phyloP scores from a whole-genome alignment of 2,329 filamentous ascomycete species.

The Neurospora crassa region DNA sequence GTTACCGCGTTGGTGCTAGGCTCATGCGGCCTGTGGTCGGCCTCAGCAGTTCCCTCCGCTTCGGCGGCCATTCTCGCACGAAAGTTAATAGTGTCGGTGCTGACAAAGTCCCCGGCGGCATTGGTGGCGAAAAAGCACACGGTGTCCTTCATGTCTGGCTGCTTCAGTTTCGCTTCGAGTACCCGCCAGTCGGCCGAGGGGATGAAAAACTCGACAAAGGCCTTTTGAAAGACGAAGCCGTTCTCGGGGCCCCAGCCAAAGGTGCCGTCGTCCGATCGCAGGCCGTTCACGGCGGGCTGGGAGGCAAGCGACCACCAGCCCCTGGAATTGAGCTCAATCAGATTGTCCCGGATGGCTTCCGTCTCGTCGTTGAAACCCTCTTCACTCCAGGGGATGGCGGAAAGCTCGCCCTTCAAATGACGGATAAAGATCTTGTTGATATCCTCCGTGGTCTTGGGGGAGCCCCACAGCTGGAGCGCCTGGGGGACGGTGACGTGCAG shows the following conservation, averaged over 20 bases:
- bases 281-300: constrained; percentile 85
- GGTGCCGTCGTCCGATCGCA: constrained; percentile 63
- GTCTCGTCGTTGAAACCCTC: constrained; percentile 80
- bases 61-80: not conserved
- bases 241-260: constrained; percentile 92
- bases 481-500: constrained; percentile 82
- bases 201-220: constrained; percentile 95
- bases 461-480: constrained; percentile 77
- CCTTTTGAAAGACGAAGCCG: constrained; percentile 96
- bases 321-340: constrained; percentile 65
- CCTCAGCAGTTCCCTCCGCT: constrained; percentile 15
- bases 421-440: constrained; percentile 72
- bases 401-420: constrained; percentile 70
- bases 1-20: constrained; percentile 83
- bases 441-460: constrained; percentile 59
- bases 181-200: constrained; percentile 60
- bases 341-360: constrained; percentile 63
- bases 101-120: constrained; percentile 64
- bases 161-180: constrained; percentile 53
- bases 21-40: constrained; percentile 17
- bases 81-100: constrained; percentile 42
- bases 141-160: constrained; percentile 49
- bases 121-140: constrained; percentile 88
- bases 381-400: constrained; percentile 88
- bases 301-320: constrained; percentile 97